Evolutionary conservation across 2,329 filamentous ascomycete genomes (phyloP), one percentile per base, ranked within the genome.

Genomic region (Fusarium tuaranense): DNA sequence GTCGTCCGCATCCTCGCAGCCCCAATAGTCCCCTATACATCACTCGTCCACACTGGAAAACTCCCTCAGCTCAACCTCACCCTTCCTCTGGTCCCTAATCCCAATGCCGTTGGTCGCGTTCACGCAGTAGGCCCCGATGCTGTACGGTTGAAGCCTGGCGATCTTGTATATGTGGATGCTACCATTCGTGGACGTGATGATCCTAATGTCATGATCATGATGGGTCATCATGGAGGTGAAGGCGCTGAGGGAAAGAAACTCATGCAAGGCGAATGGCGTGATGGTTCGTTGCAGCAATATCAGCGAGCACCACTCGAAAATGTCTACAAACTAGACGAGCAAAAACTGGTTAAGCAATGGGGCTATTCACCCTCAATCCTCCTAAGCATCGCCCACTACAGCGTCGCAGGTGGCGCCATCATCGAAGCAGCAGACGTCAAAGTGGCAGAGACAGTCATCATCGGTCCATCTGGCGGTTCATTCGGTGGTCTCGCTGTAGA

Each of bases 401-500:
- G 30, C 1, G 67, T 57, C 34, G 67, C 62, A 6, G 67, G 57
- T 7, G 67, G 63, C 9, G 67, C 63, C 27, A 44, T 61, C 20
- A 39, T 69, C 18, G 67, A 67, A 18, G 67, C 63, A 22, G 67
- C 57, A 36, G 67, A 67, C 18, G 63, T 67, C 13, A 69, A 46
- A 10, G 55, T 69, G n/a, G 67, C 63, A 12, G 57, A 69, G 63
- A 69, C 57, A 6, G 63, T 67, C 44, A 41, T 69, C 18, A 59
- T 69, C 22, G 67, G 63, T 10, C 67, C 67, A 16, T 69, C 55
- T 16, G 48, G 67, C 7, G 67, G 67, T 13, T 69, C 67, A 7
- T 69, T 69, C 41, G 63, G 63, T 0, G 67, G 67, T 20, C 41
- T 69, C 7, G 67, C 63, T 5, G 36, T 59, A 1, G 57, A 59